A percentile compares a stretch with the other conserved stretches of the same genome.
These are phyloP conservation scores for Viola odorata DNA, from an alignment of 345 rosid genomes.

Conservation along the genomic window DNA sequence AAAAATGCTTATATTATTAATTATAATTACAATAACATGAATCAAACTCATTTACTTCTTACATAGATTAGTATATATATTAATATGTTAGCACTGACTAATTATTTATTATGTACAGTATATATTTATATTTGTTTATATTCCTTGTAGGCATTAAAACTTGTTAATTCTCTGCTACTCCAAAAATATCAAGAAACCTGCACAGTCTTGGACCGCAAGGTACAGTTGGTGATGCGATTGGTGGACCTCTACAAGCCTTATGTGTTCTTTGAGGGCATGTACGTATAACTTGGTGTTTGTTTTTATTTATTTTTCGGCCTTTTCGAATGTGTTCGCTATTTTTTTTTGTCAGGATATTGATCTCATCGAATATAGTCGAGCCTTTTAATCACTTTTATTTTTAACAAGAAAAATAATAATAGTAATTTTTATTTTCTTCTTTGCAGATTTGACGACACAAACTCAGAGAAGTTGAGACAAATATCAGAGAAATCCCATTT, in stretches of 20 bases:
- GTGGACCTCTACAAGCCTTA: constrained; percentile 33
- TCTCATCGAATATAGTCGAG: neutral
- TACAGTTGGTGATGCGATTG: constrained; percentile 26
- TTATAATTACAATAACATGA: no score
- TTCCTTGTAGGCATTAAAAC: neutral
- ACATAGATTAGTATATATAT: no score
- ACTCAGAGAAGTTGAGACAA: constrained; percentile 22
- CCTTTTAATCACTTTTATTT: no score
- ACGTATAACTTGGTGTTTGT: constrained; percentile 7
- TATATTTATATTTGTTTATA: no score
- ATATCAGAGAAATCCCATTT: constrained; percentile 6
- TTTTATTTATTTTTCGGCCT: neutral
- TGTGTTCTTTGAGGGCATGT: constrained; percentile 21
- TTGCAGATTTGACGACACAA: constrained; percentile 22
- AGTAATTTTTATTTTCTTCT: neutral
- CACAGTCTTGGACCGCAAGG: constrained; percentile 7
- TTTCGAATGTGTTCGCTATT: no score
- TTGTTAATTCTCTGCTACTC: constrained; percentile 4
- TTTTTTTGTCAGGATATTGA: no score
- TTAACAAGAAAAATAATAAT: no score
- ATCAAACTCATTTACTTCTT: no score
- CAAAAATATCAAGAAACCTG: constrained; percentile 6
- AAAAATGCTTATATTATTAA: no score
- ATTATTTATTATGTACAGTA: no score
- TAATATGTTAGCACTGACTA: no score